Evolutionary conservation across 176 grass and related monocot species (phyloP), one percentile per base, ranked within the genome.

Genomic region (Oryza australiensis): DNA sequence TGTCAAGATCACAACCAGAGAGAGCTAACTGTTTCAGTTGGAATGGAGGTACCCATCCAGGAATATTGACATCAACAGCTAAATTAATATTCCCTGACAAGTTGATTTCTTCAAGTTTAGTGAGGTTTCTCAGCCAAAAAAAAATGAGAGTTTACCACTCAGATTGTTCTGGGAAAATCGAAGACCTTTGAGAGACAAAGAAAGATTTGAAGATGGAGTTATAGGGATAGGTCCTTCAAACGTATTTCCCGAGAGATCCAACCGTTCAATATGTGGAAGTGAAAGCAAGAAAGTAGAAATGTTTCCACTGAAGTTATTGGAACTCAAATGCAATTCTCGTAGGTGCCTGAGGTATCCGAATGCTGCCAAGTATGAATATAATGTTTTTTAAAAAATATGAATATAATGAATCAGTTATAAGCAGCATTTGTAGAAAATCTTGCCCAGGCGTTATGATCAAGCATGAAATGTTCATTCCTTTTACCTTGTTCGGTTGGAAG

Each of bases 161-260:
- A 37, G 27, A 16, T 42, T 27, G 40, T 86, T 77, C 11, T n/a
- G 12, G 9, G 40, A 51, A 2, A 66, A 49, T 11, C 57, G 10
- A 6, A 90, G 32, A 34, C 32, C 35, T 23, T 62, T 53, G 7
- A 32, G 64, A 68, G 12, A 49, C 41, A 22, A 9, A 53, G 34
- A 63, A 62, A 48, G 12, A 64, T 42, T 43, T 20, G 32, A 66
- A 30, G 41, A 37, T 37, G 35, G 35, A 37, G 1, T 37, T 10
- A 81, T 28, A 48, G 79, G 80, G 5, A 89, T 45, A 30, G 0
- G 53, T 41, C 87, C 87, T 66, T 81, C 27, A n/a, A 89, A 16
- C 0, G 37, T 3, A 5, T 86, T 11, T 11, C 0, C 22, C 10
- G 18, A 86, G 34, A 74, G 77, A 57, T 18, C 16, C 45, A 80